phyloP scores from a whole-genome alignment of 768 basidiomycete genomes.

The Collybia nuda region DNA sequence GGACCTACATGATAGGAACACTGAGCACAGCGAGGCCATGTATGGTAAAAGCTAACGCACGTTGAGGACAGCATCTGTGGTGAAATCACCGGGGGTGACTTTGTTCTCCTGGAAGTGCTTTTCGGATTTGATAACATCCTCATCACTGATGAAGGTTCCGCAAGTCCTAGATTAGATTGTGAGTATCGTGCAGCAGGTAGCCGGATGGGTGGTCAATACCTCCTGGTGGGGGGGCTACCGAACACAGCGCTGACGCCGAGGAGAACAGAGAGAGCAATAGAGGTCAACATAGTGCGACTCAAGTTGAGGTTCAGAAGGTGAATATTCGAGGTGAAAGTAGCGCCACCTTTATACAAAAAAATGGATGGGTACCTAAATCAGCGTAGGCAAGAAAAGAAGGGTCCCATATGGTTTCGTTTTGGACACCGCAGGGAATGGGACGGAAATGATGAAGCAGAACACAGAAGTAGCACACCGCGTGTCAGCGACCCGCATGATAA shows the following conservation, averaged over 20 bases:
- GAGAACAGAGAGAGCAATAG: constrained; percentile 23
- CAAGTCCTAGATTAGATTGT: constrained; percentile 27
- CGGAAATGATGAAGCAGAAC: constrained; percentile 5
- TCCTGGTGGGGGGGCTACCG: constrained; percentile 21
- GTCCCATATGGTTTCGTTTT: constrained; percentile 2
- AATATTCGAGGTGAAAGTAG: not conserved
- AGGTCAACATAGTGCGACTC: constrained; percentile 23
- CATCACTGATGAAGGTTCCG: constrained; percentile 36
- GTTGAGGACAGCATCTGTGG: constrained; percentile 3
- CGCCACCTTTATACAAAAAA: constrained; percentile 5
- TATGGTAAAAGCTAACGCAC: constrained; percentile 17
- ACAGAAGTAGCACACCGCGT: constrained; percentile 14
- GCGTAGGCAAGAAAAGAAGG: not conserved
- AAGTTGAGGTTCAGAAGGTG: constrained; percentile 8
- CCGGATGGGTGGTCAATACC: constrained; percentile 4
- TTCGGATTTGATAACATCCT: constrained; percentile 33
- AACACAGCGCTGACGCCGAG: constrained; percentile 25
- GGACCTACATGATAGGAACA: constrained; percentile 25
- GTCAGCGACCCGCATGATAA: constrained; percentile 11
- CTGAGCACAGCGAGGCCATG: not conserved
- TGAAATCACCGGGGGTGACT: constrained; percentile 19
- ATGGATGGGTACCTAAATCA: not conserved
- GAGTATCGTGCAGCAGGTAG: not conserved
- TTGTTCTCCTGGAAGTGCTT: constrained; percentile 41
- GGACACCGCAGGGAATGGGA: constrained; percentile 1